phyloP scores from a whole-genome alignment of 495 filamentous ascomycete species.

The Chaetomium fimeti region DNA sequence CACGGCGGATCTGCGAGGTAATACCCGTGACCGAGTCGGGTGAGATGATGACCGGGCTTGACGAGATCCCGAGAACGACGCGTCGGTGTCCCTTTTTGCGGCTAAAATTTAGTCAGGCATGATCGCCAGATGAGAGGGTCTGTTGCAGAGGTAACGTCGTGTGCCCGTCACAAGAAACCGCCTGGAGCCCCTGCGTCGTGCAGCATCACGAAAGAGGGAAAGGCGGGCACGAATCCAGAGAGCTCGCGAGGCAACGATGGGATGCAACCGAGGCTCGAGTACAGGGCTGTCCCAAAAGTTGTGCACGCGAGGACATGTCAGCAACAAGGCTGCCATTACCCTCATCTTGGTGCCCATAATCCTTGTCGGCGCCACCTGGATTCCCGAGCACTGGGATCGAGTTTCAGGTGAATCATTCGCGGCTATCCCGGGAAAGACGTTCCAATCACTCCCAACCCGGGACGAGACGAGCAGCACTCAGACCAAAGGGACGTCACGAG shows the following conservation, averaged over 20 bases:
- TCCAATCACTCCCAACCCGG: not conserved
- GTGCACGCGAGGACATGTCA: constrained; percentile 3
- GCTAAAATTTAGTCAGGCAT: constrained; percentile 21
- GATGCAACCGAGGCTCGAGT: constrained; percentile 8
- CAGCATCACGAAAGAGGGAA: constrained; percentile 15
- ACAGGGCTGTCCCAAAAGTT: not conserved
- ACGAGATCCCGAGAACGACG: not conserved
- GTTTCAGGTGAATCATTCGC: constrained; percentile 20
- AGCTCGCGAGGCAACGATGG: not conserved
- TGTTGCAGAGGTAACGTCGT: constrained; percentile 20
- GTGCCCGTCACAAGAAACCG: constrained; percentile 4
- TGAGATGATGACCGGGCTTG: not conserved
- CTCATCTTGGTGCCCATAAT: constrained; percentile 3
- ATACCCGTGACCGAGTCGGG: not conserved
- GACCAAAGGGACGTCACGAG: not conserved
- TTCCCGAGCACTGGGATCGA: constrained; percentile 22
- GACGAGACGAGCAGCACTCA: not conserved
- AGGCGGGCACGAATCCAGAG: constrained; percentile 9
- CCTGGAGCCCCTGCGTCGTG: constrained; percentile 15
- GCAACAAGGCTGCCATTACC: constrained; percentile 2
- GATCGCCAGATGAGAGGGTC: constrained; percentile 18
- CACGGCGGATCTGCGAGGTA: constrained; percentile 11
- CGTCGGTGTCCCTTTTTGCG: constrained; percentile 1
- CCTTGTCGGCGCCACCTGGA: constrained; percentile 24
- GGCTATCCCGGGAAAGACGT: constrained; percentile 22